phyloP scores from a whole-genome alignment of 1,139 yeast species.

The Lodderomyces metapsilosis region DNA sequence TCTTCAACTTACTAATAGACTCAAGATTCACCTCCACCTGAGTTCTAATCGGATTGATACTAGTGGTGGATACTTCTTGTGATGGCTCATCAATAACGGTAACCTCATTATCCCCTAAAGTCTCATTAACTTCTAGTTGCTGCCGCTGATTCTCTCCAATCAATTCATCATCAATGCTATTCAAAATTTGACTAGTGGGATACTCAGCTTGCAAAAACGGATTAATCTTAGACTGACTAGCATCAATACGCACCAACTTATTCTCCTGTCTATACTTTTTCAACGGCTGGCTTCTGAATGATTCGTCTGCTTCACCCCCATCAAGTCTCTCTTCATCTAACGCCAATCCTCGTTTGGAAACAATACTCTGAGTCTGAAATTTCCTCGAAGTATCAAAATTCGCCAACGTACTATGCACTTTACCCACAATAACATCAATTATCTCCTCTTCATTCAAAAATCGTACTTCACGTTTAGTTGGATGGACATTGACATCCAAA shows the following conservation, averaged over 20 bases:
- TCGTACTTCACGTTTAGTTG: constrained; percentile 90
- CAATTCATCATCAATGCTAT: constrained; percentile 8
- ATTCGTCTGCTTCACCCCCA: constrained; percentile 7
- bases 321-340: constrained; percentile 6
- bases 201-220: constrained; percentile 12
- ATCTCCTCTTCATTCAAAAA: constrained; percentile 87
- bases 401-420: constrained; percentile 51
- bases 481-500: constrained; percentile 92
- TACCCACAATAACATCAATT: constrained; percentile 54
- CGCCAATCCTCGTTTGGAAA: constrained; percentile 22
- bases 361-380: constrained; percentile 63
- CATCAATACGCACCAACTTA: constrained; percentile 73
- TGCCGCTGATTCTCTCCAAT: constrained; percentile 4
- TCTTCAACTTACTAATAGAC: constrained; percentile 56
- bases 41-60: constrained; percentile 8
- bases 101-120: background rate
- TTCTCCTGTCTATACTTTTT: constrained; percentile 54
- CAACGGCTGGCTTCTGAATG: constrained; percentile 12
- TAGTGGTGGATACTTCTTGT: background rate
- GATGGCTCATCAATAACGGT: background rate
- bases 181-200: background rate
- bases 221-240: constrained; percentile 27
- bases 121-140: background rate
- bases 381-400: constrained; percentile 68
- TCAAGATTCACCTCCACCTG: constrained; percentile 46